Evolutionary conservation across 805 yeast species (phyloP), one percentile per base, ranked within the genome.

Genomic region (Metschnikowia kofuensis): DNA sequence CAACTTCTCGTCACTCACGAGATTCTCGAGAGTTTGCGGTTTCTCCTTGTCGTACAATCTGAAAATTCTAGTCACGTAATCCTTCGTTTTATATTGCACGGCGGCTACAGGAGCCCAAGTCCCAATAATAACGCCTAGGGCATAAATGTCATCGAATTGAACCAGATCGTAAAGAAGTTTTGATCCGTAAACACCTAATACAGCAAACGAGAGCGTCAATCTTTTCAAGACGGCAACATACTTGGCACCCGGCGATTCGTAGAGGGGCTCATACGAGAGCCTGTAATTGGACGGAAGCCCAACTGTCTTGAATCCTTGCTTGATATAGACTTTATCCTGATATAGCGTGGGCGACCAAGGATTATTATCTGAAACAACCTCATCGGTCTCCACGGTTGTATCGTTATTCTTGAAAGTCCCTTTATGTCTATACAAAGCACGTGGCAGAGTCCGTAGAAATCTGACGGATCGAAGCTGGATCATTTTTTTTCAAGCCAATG

Each of bases 51-150:
- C 82, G 61, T 87, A 88, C 21, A 88, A 70, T 40, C 96, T 68
- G 67, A 79, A 87, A 13, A 89, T 80, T 52, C 89, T 70, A 2
- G 87, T 72, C 30, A 89, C 96, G 55, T 85, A 85, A 45, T 87
- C 83, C 32, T 74, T 69, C 2, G 88, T 79, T 44, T 80, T 73
- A 59, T 74, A 82, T 54, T 74, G 76, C 10, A 69, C 72, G 5
- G 62, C 59, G 2, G 79, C 67, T 2, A 82, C 63, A 0, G 95
- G 94, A 2, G 78, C 65, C 4, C 88, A 85, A 13, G 81, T 51
- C 1, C 79, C 61, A 0, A 80, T 59, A 4, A 82, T 55, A 6
- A 77, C 58, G 1, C 76, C 69, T 27, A 67, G 54, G 2, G 80
- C 78, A 51, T 80, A 67, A 14, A 75, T 68, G 6, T 77, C 78